Evolutionary conservation across 1,284 basidiomycete genomes (phyloP).

Genomic region (Heliocybe sulcata): DNA sequence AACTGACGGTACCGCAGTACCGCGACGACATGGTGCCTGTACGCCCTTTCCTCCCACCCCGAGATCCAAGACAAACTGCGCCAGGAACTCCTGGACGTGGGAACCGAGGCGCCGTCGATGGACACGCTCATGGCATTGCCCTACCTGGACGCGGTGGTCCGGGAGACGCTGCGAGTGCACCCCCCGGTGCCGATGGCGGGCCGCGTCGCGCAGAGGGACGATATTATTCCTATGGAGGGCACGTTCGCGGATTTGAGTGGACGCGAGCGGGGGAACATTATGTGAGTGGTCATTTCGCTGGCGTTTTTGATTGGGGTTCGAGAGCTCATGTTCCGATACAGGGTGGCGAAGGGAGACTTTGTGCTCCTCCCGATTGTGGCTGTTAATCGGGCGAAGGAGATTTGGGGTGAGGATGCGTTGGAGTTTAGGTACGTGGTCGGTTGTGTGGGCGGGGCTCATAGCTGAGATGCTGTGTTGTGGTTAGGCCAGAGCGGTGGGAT

Average conservation of each 20-base stretch:
- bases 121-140: conserved; percentile 29
- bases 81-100: conserved; percentile 27
- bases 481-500: conserved; percentile 25
- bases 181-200: conserved; percentile 28
- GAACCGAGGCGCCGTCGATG: conserved; percentile 32
- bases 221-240: conserved; percentile 29
- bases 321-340: not conserved
- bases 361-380: conserved; percentile 22
- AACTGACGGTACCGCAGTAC: conserved; percentile 25
- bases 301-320: no score
- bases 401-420: conserved; percentile 36
- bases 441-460: not conserved
- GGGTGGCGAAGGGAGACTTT: conserved; percentile 15
- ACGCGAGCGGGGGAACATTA: conserved; percentile 12
- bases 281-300: no score
- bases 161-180: conserved; percentile 33
- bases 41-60: conserved; percentile 29
- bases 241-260: conserved; percentile 29
- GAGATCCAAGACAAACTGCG: conserved; percentile 37
- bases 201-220: conserved; percentile 21
- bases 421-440: conserved; percentile 16
- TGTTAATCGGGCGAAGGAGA: conserved; percentile 25
- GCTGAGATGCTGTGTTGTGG: not conserved
- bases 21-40: conserved; percentile 40
- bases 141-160: conserved; percentile 39